Conservation (phyloP, 805 yeast genomes). For the Starmerella riodocensis region DNA sequence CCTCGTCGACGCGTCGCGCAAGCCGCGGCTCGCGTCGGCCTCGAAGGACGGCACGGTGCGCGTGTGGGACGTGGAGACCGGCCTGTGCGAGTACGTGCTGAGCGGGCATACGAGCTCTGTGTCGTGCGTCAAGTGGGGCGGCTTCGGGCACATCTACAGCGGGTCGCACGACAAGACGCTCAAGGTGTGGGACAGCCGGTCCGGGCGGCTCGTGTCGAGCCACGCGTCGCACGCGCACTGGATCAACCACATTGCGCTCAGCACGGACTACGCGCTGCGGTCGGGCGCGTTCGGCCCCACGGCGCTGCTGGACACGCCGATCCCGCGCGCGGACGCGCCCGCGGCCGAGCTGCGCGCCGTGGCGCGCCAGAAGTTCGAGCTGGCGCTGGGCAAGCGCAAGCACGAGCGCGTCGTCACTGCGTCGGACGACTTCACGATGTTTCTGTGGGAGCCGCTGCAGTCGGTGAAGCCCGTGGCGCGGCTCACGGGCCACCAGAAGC, state of each 20-base stretch:
- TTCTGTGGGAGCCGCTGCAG: conserved; percentile 82
- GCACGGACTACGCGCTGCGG: conserved; percentile 79
- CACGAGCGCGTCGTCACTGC: conserved; percentile 84
- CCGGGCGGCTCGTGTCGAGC: conserved; percentile 66
- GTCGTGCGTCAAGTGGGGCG: conserved; percentile 96
- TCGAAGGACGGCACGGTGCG: conserved; percentile 85
- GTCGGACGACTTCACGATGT: conserved; percentile 96
- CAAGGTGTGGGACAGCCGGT: conserved; percentile 74
- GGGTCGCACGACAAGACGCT: conserved; percentile 92
- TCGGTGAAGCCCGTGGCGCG: conserved; percentile 73
- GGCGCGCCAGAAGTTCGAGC: conserved; percentile 53
- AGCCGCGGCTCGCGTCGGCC: conserved; percentile 56
- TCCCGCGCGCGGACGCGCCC: conserved; percentile 37
- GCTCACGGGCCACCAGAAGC: conserved; percentile 95
- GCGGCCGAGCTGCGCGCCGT: conserved; percentile 33
- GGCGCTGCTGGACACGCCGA: conserved; percentile 7
- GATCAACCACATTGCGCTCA: conserved; percentile 87
- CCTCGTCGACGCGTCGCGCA: conserved; percentile 41
- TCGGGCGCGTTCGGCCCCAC: conserved; percentile 67
- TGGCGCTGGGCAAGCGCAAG: conserved; percentile 42
- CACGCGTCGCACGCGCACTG: conserved; percentile 90
- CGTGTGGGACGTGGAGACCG: conserved; percentile 72
- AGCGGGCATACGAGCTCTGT: conserved; percentile 83
- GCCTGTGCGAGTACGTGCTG: conserved; percentile 55
- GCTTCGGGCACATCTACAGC: conserved; percentile 67